These are phyloP conservation scores for Chrysoporthe cubensis DNA, from an alignment of 2,329 filamentous ascomycete genomes.

Conservation along the genomic window DNA sequence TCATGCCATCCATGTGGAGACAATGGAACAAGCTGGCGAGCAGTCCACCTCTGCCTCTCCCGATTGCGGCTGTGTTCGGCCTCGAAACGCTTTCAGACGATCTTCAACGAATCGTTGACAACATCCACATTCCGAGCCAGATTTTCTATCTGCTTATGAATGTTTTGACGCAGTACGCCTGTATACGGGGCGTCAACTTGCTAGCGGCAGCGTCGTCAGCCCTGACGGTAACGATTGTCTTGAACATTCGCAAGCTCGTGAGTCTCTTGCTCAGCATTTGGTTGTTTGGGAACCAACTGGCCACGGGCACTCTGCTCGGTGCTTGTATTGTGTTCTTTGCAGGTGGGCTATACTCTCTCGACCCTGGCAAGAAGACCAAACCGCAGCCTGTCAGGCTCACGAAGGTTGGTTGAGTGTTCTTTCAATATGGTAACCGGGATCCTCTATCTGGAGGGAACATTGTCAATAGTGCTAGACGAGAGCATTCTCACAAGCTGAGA, in stretches of 20 bases:
- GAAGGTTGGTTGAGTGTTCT: constrained; percentile 34
- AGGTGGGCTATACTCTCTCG: constrained; percentile 88
- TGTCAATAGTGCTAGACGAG: constrained; percentile 19
- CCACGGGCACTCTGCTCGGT: constrained; percentile 76
- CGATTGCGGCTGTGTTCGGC: constrained; percentile 38
- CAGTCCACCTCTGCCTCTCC: constrained; percentile 64
- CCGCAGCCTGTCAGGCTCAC: constrained; percentile 34
- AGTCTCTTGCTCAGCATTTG: constrained; percentile 91
- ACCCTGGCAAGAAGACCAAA: constrained; percentile 51
- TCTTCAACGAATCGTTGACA: constrained; percentile 44
- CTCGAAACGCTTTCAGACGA: constrained; percentile 41
- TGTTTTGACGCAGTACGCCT: constrained; percentile 89
- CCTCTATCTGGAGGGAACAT: constrained; percentile 4
- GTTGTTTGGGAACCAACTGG: constrained; percentile 86
- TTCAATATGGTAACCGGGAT: not conserved
- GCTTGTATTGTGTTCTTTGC: constrained; percentile 86
- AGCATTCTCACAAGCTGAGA: constrained; percentile 19
- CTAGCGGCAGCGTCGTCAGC: constrained; percentile 86
- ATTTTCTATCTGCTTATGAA: constrained; percentile 74
- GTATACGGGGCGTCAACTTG: constrained; percentile 95
- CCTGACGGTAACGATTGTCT: constrained; percentile 91
- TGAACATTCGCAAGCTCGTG: constrained; percentile 93
- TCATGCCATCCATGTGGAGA: constrained; percentile 65
- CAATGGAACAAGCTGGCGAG: constrained; percentile 67
- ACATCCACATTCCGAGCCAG: constrained; percentile 65